Percentiles rank a stretch among this genome's conserved stretches.
Evolutionary conservation across 164 flowering plant genomes (phyloP).

Genomic region (Kalanchoe fedtschenkoi): DNA sequence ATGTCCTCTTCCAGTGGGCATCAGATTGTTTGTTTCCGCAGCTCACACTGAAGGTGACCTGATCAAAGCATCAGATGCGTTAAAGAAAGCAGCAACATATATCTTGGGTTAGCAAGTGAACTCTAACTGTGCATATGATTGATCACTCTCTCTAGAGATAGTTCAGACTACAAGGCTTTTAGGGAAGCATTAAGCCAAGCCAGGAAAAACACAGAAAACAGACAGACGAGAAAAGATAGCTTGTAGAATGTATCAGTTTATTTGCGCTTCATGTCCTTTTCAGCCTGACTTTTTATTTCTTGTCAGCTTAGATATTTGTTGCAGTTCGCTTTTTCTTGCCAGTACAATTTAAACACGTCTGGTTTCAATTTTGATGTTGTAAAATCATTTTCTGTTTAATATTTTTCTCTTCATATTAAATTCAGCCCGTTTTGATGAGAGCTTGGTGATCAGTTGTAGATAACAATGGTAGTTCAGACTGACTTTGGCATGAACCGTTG

Average conservation of each 20-base stretch:
- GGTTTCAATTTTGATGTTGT: background rate
- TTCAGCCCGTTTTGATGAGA: too few relatives aligned
- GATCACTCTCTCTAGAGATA: background rate
- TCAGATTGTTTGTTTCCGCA: constrained; percentile 72
- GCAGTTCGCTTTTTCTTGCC: too few relatives aligned
- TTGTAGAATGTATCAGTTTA: background rate
- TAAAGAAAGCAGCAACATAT: constrained; percentile 33
- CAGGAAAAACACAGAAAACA: too few relatives aligned
- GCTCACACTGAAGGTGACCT: constrained; percentile 77
- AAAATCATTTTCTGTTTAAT: background rate
- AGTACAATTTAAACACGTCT: too few relatives aligned
- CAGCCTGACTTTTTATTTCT: background rate
- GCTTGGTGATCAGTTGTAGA: too few relatives aligned
- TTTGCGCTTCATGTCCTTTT: too few relatives aligned
- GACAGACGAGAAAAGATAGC: background rate
- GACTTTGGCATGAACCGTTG: too few relatives aligned
- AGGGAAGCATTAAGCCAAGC: background rate
- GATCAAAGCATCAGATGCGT: constrained; percentile 38
- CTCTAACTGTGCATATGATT: background rate
- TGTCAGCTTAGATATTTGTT: background rate
- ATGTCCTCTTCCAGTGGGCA: constrained; percentile 67
- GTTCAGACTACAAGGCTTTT: background rate
- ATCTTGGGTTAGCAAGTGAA: constrained; percentile 8
- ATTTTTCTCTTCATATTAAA: too few relatives aligned
- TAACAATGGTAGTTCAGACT: too few relatives aligned